Conservation (phyloP, 345 rosid genomes). For the Salix dunnii region DNA sequence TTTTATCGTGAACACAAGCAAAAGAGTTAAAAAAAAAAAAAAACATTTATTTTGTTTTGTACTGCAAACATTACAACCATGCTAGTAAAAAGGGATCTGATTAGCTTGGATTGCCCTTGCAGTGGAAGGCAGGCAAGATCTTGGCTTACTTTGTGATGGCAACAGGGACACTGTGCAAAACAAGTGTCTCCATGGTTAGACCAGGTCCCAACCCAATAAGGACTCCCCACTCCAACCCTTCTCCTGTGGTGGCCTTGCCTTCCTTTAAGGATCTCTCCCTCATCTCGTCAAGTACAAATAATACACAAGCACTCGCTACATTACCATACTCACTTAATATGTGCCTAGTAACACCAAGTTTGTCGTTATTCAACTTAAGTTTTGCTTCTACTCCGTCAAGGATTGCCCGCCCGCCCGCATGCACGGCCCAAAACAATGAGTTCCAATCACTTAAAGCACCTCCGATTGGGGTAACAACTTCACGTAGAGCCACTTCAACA, state of each 20-base stretch:
- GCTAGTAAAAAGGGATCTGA: neutral
- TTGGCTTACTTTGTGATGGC: neutral
- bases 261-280: slow-evolving; percentile 51
- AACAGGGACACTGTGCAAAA: slow-evolving; percentile 40
- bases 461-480: slow-evolving; percentile 32
- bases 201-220: slow-evolving; percentile 86
- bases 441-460: slow-evolving; percentile 64
- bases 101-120: neutral
- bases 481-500: slow-evolving; percentile 53
- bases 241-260: slow-evolving; percentile 58
- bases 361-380: slow-evolving; percentile 47
- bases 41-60: neutral
- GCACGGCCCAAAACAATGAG: slow-evolving; percentile 72
- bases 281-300: slow-evolving; percentile 76
- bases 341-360: slow-evolving; percentile 54
- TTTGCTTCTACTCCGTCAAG: slow-evolving; percentile 53
- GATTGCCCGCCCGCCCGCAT: slow-evolving; percentile 76
- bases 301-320: slow-evolving; percentile 75
- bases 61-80: neutral
- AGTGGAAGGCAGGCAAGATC: neutral
- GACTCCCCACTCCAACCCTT: slow-evolving; percentile 80
- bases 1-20: neutral
- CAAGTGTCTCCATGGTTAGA: slow-evolving; percentile 70
- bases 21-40: neutral
- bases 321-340: slow-evolving; percentile 64